Evolutionary conservation across 1,139 yeast species (phyloP), one percentile per base, ranked within the genome.

Genomic region (Blastobotrys persicus): DNA sequence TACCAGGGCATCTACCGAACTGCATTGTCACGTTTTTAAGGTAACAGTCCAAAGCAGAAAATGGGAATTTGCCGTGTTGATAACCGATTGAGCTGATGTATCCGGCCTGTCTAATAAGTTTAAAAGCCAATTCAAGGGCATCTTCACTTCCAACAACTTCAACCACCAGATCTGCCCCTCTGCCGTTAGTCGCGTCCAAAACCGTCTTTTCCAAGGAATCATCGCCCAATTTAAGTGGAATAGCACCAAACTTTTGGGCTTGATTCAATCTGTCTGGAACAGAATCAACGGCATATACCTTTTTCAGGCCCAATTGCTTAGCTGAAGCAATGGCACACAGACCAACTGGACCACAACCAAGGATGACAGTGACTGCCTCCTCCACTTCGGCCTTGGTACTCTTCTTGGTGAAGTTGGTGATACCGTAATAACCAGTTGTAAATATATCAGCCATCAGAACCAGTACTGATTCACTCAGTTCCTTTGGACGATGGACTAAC

Each of bases 311-410:
- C 53, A 73, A 68, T 48, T 74, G 66, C 47, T 70, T 73, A 45
- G 80, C 72, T 0, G 77, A 68, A 23, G 73, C 65, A 44, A 79
- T 67, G 0, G 80, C 80, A 68, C 84, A 80, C 19, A 79, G 68
- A 0, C 84, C 85, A 2, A 81, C 87, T 0, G 87, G 87, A 0
- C 87, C 87, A 14, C 81, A 77, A 0, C 87, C 87, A 3, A 81
- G 60, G 55, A 80, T 84, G 38, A 80, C 60, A 32, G 46, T 49
- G 11, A 65, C 64, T 38, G 66, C 56, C 28, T 52, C 59, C 37
- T 65, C 55, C 6, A 63, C 58, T 35, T 59, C 61, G 4, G 59
- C 55, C 20, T 59, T 52, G 3, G 73, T 64, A 26, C 73, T 61
- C 34, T 75, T 73, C 44, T 65, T 62, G 28, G 74, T 54, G 53